Evolutionary conservation across 106 monocot genomes (phyloP).

Genomic region (Agapanthus africanus): DNA sequence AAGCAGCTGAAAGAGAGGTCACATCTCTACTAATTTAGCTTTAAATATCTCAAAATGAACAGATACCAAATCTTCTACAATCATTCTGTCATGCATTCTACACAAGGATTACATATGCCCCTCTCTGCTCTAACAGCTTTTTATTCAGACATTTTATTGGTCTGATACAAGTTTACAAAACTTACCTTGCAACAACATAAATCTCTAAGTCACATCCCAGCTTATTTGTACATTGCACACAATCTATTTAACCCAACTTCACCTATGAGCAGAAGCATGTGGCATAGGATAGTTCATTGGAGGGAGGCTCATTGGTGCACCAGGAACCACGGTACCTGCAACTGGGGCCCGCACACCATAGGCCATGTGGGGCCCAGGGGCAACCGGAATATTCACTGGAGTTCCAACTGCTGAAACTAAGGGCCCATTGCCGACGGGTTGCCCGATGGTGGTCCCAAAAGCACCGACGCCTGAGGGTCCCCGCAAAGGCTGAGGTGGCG

Average conservation of each 20-base stretch:
- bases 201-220: not conserved
- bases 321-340: conserved; percentile 13
- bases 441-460: conserved; percentile 26
- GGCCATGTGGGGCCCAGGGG: conserved; percentile 19
- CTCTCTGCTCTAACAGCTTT: too few species aligned
- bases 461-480: conserved; percentile 13
- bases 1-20: too few species aligned
- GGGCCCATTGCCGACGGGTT: conserved; percentile 27
- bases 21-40: too few species aligned
- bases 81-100: not conserved
- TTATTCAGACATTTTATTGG: not conserved
- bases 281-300: conserved; percentile 11
- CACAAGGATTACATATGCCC: not conserved
- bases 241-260: not conserved
- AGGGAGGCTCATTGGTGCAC: conserved; percentile 5
- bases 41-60: too few species aligned
- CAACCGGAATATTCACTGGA: conserved; percentile 5
- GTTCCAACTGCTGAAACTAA: conserved; percentile 17
- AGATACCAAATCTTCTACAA: too few species aligned
- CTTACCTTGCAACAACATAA: conserved; percentile 1
- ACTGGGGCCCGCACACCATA: conserved; percentile 15
- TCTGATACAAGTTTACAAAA: conserved; percentile 1
- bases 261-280: conserved; percentile 5
- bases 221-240: not conserved
- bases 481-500: conserved; percentile 15